Conservation (phyloP, 2,329 filamentous ascomycete species). For the Fusarium annulatum region DNA sequence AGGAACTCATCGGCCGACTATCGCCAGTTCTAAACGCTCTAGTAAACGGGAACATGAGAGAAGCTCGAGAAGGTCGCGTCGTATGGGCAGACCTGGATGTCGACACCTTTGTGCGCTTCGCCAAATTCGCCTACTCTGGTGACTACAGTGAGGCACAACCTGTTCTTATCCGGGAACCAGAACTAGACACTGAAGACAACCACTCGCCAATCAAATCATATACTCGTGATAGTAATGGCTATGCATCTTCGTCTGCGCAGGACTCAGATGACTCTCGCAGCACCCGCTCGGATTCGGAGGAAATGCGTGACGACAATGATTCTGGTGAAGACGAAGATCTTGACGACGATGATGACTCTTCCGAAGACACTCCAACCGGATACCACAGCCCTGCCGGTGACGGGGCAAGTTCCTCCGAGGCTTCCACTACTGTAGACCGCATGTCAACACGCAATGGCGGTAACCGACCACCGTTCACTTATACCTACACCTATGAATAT, state of each 20-base stretch:
- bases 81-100: conserved; percentile 42
- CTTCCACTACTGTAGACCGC: conserved; percentile 22
- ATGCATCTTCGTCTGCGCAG: neutral
- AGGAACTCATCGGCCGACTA: conserved; percentile 35
- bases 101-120: conserved; percentile 45
- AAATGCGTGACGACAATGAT: neutral
- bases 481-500: neutral
- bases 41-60: conserved; percentile 43
- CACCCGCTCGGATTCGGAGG: neutral
- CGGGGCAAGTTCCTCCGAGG: neutral
- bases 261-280: neutral
- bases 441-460: neutral
- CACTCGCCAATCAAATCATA: conserved; percentile 1
- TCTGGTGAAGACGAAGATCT: neutral
- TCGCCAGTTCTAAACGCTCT: conserved; percentile 39
- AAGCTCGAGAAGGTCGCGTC: conserved; percentile 39
- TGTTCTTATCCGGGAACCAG: neutral
- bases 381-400: neutral
- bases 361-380: neutral
- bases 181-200: neutral
- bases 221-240: neutral
- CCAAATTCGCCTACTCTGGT: conserved; percentile 41
- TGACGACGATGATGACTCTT: neutral
- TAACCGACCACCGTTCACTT: neutral
- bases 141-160: conserved; percentile 38